Base-by-base conservation (phyloP, 768 basidiomycete species). In the Leccinum imitatum region DNA sequence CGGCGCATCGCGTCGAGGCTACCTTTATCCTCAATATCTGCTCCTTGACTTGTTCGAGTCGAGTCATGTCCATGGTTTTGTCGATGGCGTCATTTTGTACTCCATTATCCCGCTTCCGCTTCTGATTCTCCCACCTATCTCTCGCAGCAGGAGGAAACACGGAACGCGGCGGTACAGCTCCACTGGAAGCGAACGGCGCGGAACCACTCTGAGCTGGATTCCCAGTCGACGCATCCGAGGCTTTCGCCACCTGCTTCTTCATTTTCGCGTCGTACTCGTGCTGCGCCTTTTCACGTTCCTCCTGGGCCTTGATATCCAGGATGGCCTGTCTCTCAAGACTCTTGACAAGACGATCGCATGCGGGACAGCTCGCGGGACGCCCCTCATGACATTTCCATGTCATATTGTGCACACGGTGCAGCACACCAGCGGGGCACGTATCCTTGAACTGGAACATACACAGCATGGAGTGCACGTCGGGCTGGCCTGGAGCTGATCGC, bases 31-130 rank as follows among this genome's bases (percentile, higher is more conserved):
- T 63, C n/a, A 90, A 76, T 11, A 89, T 76, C 60, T 87, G 75
- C 7, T 60, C 60, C 69, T 90, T 90, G 58, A 90, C 87, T 1
- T 79, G 74, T 65, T 89, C 87, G 4, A 90, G 77, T 3, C 88
- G 88, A 2, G 79, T 85, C 84, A 90, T 82, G 3, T 70, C 80
- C 87, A 90, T 90, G 63, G 88, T 80, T 3, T 77, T 74, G 62
- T 90, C 88, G 23, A 90, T 81, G n/a, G 80, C 74, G 6, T 69
- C 66, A 58, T 85, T 86, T 23, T 65, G 71, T 2, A 71, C 81
- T 4, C 87, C 86, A 21, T 84, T 80, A 0, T 25, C 23, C 23
- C 23, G 23, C 23, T 23, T 23, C 3, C 69, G 69, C 69, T 90
- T 90, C 68, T 83, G 82, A 10, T 80, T 72, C 58, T 81, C 71